Percentiles rank a stretch among this genome's conserved stretches.
These are phyloP conservation scores for Priceomyces castillae DNA, from an alignment of 805 yeast genomes.

Conservation along the genomic window DNA sequence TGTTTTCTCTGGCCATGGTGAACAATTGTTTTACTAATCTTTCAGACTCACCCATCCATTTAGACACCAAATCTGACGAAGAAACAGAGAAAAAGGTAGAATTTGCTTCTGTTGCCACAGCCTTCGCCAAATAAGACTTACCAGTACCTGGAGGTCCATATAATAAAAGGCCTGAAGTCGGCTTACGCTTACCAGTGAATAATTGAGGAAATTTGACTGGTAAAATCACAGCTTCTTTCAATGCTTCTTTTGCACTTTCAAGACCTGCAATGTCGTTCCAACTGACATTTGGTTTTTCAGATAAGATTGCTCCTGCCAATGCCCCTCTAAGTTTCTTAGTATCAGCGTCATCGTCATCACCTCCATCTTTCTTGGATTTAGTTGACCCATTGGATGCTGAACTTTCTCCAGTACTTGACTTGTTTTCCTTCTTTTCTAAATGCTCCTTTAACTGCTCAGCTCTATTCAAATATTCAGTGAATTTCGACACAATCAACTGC, in stretches of 20 bases:
- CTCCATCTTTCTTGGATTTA: slow-evolving; percentile 49
- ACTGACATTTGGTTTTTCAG: slow-evolving; percentile 87
- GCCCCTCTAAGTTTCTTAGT: slow-evolving; percentile 89
- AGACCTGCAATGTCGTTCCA: slow-evolving; percentile 98
- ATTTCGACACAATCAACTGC: slow-evolving; percentile 82
- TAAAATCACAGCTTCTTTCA: slow-evolving; percentile 94
- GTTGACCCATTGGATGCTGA: slow-evolving; percentile 58
- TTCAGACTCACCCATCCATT: slow-evolving; percentile 99
- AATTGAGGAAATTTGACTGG: slow-evolving; percentile 96
- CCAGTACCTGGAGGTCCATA: slow-evolving; percentile 89
- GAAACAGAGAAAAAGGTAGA: slow-evolving; percentile 95
- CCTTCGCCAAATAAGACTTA: slow-evolving; percentile 93
- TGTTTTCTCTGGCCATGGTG: slow-evolving; percentile 93
- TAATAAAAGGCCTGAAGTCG: slow-evolving; percentile 83
- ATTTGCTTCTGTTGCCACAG: slow-evolving; percentile 98
- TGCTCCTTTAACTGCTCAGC: slow-evolving; percentile 94
- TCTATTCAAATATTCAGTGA: slow-evolving; percentile 85
- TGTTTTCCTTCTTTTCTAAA: slow-evolving; percentile 60
- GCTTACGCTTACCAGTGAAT: slow-evolving; percentile 91
- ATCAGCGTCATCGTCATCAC: slow-evolving; percentile 64
- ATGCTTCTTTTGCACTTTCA: slow-evolving; percentile 91
- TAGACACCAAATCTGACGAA: slow-evolving; percentile 93
- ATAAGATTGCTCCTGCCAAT: slow-evolving; percentile 82
- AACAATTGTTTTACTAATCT: slow-evolving; percentile 93
- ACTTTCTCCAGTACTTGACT: slow-evolving; percentile 46